Conservation (phyloP, 495 filamentous ascomycete genomes). For the Aspergillus bridgeri region DNA sequence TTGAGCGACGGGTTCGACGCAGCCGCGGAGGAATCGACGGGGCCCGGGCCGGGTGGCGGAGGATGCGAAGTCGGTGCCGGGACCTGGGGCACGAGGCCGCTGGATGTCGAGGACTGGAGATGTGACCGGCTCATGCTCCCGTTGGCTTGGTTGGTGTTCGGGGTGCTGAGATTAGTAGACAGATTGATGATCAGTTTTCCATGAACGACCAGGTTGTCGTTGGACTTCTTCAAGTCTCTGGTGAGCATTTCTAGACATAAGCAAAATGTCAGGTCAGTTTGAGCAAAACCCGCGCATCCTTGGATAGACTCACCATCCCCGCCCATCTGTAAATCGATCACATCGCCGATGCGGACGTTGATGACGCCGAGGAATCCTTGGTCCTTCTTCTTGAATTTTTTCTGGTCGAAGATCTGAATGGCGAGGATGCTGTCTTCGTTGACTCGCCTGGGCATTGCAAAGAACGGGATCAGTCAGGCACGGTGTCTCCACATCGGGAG, state of each 20-base stretch:
- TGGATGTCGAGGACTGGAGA: slow-evolving; percentile 36
- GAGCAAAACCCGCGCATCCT: too few relatives aligned
- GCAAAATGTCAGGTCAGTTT: slow-evolving; percentile 11
- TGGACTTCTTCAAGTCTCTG: slow-evolving; percentile 96
- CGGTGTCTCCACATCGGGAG: neutral
- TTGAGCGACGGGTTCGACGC: slow-evolving; percentile 34
- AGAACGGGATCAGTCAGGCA: slow-evolving; percentile 15
- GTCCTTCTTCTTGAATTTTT: slow-evolving; percentile 99
- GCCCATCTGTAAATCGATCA: slow-evolving; percentile 82
- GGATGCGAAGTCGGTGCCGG: slow-evolving; percentile 29
- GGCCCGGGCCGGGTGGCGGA: slow-evolving; percentile 26
- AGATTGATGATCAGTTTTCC: slow-evolving; percentile 96
- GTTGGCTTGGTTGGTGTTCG: slow-evolving; percentile 47
- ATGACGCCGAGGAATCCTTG: slow-evolving; percentile 98
- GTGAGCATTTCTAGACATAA: slow-evolving; percentile 80
- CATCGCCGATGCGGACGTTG: slow-evolving; percentile 90
- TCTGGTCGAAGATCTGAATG: slow-evolving; percentile 98
- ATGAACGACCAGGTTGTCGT: slow-evolving; percentile 95
- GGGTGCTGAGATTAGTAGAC: slow-evolving; percentile 74
- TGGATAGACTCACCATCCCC: slow-evolving; percentile 92
- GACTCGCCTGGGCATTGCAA: slow-evolving; percentile 56
- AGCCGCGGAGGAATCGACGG: slow-evolving; percentile 25
- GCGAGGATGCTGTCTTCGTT: slow-evolving; percentile 94
- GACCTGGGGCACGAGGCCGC: slow-evolving; percentile 41
- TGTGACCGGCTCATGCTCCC: slow-evolving; percentile 33